phyloP scores from a whole-genome alignment of 208 protist genomes.

The Acanthamoeba sp. region DNA sequence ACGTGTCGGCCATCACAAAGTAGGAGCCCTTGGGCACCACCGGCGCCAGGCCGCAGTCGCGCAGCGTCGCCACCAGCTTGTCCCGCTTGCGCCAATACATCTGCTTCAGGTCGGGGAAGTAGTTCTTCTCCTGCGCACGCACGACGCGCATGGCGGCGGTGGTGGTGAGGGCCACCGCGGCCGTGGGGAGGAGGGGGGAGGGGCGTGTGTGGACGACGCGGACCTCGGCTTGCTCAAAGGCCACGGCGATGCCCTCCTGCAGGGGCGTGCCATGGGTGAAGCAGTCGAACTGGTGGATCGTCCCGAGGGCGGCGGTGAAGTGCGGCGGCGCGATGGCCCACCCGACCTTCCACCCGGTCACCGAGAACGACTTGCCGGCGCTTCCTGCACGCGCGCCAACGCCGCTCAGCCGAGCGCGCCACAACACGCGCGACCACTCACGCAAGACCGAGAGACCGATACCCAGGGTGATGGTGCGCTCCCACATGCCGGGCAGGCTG shows the following conservation, averaged over 20 bases:
- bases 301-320: constrained; percentile 65
- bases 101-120: constrained; percentile 86
- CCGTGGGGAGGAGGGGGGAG: no score
- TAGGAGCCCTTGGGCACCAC: constrained; percentile 90
- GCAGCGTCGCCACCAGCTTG: constrained; percentile 75
- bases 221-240: constrained; percentile 85
- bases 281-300: constrained; percentile 90
- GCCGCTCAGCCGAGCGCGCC: neutral
- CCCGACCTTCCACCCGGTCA: constrained; percentile 95
- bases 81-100: constrained; percentile 80
- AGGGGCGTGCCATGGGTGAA: constrained; percentile 93
- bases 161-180: no score
- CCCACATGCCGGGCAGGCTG: constrained; percentile 90
- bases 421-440: neutral
- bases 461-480: constrained; percentile 94
- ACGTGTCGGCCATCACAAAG: constrained; percentile 93
- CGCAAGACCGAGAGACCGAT: no score
- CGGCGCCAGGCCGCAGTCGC: constrained; percentile 84
- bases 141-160: no score
- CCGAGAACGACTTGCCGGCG: constrained; percentile 94
- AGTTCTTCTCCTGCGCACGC: constrained; percentile 81
- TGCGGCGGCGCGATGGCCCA: constrained; percentile 89
- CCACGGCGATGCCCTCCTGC: constrained; percentile 92
- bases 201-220: constrained; percentile 57
- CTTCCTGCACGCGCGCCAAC: constrained; percentile 8